Percentiles rank a stretch among this genome's conserved stretches.
phyloP scores from a whole-genome alignment of 805 yeast species.

The Candida broadrunensis region DNA sequence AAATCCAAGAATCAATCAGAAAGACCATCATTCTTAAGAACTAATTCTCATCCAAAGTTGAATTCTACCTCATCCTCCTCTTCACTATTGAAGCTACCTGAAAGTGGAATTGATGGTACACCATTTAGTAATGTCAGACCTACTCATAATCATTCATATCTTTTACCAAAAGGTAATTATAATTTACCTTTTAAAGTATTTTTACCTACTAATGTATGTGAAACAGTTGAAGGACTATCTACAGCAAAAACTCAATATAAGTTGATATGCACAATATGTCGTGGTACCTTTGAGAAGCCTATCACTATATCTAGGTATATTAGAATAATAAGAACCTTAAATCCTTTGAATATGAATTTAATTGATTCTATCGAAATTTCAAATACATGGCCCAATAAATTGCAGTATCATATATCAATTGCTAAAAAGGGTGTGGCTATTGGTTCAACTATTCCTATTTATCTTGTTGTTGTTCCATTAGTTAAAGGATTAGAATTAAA shows the following conservation, averaged over 20 bases:
- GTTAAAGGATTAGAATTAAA: slow-evolving; percentile 39
- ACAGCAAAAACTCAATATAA: slow-evolving; percentile 42
- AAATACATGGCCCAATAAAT: slow-evolving; percentile 52
- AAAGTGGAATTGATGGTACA: slow-evolving; percentile 41
- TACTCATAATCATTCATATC: slow-evolving; percentile 29
- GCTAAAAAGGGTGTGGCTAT: slow-evolving; percentile 45
- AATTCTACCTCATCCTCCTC: not conserved
- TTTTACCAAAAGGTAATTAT: slow-evolving; percentile 51
- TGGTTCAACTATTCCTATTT: slow-evolving; percentile 43
- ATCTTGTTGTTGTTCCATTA: slow-evolving; percentile 44
- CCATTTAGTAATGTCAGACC: slow-evolving; percentile 33
- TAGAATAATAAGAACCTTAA: slow-evolving; percentile 43
- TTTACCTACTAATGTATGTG: slow-evolving; percentile 47
- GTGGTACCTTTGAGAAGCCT: slow-evolving; percentile 42
- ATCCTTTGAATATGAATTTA: slow-evolving; percentile 35
- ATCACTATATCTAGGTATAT: slow-evolving; percentile 34
- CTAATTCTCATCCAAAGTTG: slow-evolving; percentile 30
- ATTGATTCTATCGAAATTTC: slow-evolving; percentile 44
- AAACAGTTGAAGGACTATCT: slow-evolving; percentile 49
- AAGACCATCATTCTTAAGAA: slow-evolving; percentile 25
- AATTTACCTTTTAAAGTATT: slow-evolving; percentile 44
- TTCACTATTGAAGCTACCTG: slow-evolving; percentile 22
- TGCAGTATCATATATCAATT: slow-evolving; percentile 46
- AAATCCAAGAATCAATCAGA: not conserved
- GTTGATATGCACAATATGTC: slow-evolving; percentile 38